Base-by-base conservation (phyloP, 1,139 yeast species). In the Pneumocystis jirovecii region DNA sequence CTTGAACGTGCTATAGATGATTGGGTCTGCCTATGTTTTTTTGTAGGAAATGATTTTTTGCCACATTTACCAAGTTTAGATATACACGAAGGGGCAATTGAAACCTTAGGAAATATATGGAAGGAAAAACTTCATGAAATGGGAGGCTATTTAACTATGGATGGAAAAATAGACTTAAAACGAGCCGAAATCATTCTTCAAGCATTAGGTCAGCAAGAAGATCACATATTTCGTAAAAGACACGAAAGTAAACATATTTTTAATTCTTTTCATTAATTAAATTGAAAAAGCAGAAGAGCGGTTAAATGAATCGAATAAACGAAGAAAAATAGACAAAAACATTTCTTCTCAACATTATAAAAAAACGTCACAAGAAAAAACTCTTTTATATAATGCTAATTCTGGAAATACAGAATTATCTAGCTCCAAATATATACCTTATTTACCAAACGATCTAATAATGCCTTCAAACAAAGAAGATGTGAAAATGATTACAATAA, bases 21-120 rank as follows among this genome's bases (percentile, higher is more conserved):
- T 77, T 95, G 98, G 98, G 91, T 95, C 21, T 95, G 95, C 71
- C 87, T 95, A 91, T 93, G 97, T 81, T 95, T 95, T 78, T 95
- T 95, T 74, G 96, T 93, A 67, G 99, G 99, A 75, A 95, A 95
- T 74, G 99, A 95, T 83, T 95, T 95, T 80, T 80, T 95, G 73
- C 99, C 99, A 1, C 98, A 93, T 76, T 78, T 95, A 70, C 98
- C 99, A 6, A 85, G 95, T 64, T 80, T 95, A 68, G 97, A 93
- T 73, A 97, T 93, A 61, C 83, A 98, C 71, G 97, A 95, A 75
- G 89, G 89, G 72, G 93, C 96, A 70, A 88, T 93, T 72, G 97
- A 91, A 73, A 80, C 83, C 56, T 77, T 93, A 66, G 85, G 89
- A 8, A 82, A 81, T 60, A 83, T 93, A 63, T 93, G 98, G 98